A percentile compares a stretch with the other conserved stretches of the same genome.
Evolutionary conservation across 306 rosid genomes (phyloP).

Genomic region (Neltuma alba): DNA sequence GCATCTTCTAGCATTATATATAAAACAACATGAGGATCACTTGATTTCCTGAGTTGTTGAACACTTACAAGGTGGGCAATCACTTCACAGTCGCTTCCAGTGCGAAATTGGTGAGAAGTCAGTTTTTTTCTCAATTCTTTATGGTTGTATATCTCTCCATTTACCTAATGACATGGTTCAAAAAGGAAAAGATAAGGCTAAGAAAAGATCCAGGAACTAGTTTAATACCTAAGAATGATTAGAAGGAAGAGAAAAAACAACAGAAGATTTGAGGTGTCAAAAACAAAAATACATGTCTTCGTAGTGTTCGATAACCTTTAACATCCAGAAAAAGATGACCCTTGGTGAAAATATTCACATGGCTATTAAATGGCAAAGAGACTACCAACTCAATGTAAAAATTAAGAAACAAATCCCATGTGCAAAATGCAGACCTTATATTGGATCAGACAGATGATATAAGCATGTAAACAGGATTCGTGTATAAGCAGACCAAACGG

Average conservation of each 20-base stretch:
- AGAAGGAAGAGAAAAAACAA: neutral
- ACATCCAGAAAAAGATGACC: neutral
- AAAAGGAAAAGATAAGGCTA: slow-evolving; percentile 25
- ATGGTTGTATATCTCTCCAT: slow-evolving; percentile 99
- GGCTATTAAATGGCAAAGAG: neutral
- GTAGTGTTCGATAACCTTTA: slow-evolving; percentile 1
- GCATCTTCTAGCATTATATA: slow-evolving; percentile 6
- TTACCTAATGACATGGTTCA: slow-evolving; percentile 62
- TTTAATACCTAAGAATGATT: slow-evolving; percentile 5
- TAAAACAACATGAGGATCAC: slow-evolving; percentile 7
- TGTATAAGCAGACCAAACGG: neutral
- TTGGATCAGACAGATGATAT: slow-evolving; percentile 3
- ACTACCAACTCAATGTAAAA: neutral
- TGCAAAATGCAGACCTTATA: neutral
- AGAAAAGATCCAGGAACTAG: slow-evolving; percentile 20
- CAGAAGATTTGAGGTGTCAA: slow-evolving; percentile 6
- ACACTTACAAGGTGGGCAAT: slow-evolving; percentile 96
- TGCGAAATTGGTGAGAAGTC: slow-evolving; percentile 78
- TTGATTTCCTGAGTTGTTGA: slow-evolving; percentile 18
- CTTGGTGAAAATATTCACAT: slow-evolving; percentile 5
- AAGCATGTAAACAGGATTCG: slow-evolving; percentile 1
- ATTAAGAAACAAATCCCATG: slow-evolving; percentile 9
- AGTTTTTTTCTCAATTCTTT: slow-evolving; percentile 63
- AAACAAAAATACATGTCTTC: neutral
- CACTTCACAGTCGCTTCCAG: slow-evolving; percentile 98